phyloP scores from a whole-genome alignment of 768 basidiomycete species.

The Suillus occidentalis region DNA sequence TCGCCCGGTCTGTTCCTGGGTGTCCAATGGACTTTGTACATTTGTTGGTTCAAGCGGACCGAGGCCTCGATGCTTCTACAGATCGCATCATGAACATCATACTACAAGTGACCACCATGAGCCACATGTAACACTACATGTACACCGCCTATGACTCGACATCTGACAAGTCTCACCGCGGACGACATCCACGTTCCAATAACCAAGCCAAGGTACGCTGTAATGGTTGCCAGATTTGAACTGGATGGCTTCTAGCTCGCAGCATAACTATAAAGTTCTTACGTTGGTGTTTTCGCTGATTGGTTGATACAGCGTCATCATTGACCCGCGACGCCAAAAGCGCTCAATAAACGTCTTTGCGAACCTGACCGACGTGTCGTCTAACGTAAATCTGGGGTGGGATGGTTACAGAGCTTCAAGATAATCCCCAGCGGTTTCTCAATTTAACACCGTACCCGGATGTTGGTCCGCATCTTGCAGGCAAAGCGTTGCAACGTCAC shows the following conservation, averaged over 20 bases:
- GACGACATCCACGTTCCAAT: background rate
- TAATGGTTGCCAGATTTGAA: background rate
- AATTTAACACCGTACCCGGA: background rate
- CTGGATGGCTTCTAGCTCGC: background rate
- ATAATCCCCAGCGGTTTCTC: background rate
- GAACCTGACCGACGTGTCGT: conserved; percentile 1
- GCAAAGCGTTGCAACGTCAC: conserved; percentile 1
- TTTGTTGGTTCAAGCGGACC: conserved; percentile 16
- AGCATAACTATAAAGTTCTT: background rate
- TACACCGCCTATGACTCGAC: too few relatives aligned
- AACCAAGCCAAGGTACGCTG: background rate
- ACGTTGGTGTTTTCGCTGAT: background rate
- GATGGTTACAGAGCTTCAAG: background rate
- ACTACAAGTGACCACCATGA: too few relatives aligned
- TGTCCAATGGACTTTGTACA: conserved; percentile 15
- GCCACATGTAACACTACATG: background rate
- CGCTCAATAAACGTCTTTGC: background rate
- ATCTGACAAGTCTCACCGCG: background rate
- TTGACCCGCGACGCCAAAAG: background rate
- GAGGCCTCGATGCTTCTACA: background rate
- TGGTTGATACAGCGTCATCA: conserved; percentile 4
- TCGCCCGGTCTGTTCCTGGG: conserved; percentile 17
- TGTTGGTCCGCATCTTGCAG: background rate
- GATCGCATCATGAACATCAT: conserved; percentile 5
- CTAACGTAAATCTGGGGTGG: conserved; percentile 5